Evolutionary conservation across 352 stramenopile genomes (phyloP), one percentile per base, ranked within the genome.

Genomic region (Phytophthora constricta): DNA sequence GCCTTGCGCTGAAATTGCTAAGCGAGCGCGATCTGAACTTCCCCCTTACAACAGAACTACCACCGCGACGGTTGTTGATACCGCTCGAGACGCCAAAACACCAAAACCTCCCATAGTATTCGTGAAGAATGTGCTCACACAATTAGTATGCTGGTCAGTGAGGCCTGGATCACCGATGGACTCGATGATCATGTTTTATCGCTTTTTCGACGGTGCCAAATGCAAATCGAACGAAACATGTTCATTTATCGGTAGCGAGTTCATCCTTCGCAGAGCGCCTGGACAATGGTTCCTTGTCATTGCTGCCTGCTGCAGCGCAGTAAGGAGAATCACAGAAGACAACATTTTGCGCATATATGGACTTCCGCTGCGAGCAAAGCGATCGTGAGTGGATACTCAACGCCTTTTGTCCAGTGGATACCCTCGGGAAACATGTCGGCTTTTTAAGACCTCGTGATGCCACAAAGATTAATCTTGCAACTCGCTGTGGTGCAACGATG

Each of bases 291-390:
- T 76, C 78, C 10, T 10, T 67, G 0, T 41, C 70, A n/a, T 34
- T 87, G 10, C 37, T 87, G 14, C 26, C 20, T 22, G 23, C 39
- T 46, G n/a, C 19, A 22, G 46, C 5, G 31, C 14, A 7, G 11
- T 19, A 51, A 34, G 45, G 11, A 9, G 23, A 14, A 37, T 2
- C 39, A 34, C n/a, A 19, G 17, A 52, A 61, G 3, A 25, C 67
- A 14, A 67, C 49, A 23, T 83, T 86, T 31, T 87, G 77, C 26
- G 62, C 76, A 9, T 86, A 84, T 58, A 47, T 84, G 60, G 79
- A 78, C 50, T 62, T 64, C 13, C 65, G 58, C 2, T 89, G 77
- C 28, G 60, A 82, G 5, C 61, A 54, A 7, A 65, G 45, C 4
- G 71, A 82, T 10, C 76, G 71, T 22, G 63, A 83, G 51, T 72